Conservation (phyloP, 2,329 filamentous ascomycete genomes). For the Podosphaera xanthii region DNA sequence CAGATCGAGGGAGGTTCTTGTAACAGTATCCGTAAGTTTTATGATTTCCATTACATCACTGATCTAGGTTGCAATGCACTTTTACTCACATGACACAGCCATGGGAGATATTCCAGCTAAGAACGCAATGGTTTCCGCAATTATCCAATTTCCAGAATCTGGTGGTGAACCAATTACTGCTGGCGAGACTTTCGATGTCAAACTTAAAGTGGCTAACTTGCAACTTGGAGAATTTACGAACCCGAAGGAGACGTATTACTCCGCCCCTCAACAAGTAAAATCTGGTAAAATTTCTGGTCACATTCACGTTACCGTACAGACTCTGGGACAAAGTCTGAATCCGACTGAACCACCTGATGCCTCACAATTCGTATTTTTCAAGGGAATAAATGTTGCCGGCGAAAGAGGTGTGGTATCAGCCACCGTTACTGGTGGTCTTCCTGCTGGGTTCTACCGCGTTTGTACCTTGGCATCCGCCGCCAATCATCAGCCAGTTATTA, state of each 20-base stretch:
- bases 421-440: conserved; percentile 19
- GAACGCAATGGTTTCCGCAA: conserved; percentile 14
- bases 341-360: conserved; percentile 15
- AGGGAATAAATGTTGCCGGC: conserved; percentile 20
- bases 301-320: conserved; percentile 20
- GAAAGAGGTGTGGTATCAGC: conserved; percentile 19
- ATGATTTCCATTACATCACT: too few species aligned
- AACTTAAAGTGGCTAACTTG: conserved; percentile 17
- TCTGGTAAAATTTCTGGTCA: conserved; percentile 18
- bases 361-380: conserved; percentile 19
- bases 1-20: conserved; percentile 36
- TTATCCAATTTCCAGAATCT: conserved; percentile 10
- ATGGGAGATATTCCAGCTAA: conserved; percentile 17
- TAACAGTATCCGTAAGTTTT: conserved; percentile 22
- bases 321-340: conserved; percentile 15
- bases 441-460: conserved; percentile 21
- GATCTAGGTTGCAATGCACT: background rate
- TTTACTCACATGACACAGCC: conserved; percentile 4
- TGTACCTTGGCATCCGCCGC: conserved; percentile 21
- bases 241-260: conserved; percentile 18
- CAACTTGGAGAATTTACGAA: conserved; percentile 20
- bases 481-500: conserved; percentile 22
- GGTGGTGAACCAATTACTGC: conserved; percentile 4
- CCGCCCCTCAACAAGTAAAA: conserved; percentile 17
- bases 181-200: conserved; percentile 11